Evolutionary conservation across 805 yeast species (phyloP).

Genomic region (Starmerella bacillaris): DNA sequence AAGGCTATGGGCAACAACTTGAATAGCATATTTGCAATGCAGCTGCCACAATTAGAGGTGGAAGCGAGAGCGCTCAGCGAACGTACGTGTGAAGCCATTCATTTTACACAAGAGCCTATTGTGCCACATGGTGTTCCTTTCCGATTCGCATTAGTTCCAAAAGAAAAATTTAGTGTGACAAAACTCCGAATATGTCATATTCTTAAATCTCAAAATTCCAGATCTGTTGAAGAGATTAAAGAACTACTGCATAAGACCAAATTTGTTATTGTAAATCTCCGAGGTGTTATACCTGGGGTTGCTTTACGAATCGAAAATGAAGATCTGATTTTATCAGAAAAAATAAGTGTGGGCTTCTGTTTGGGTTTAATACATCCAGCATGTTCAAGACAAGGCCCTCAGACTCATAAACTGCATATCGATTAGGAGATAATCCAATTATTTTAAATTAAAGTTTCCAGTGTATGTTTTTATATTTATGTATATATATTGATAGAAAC

Average conservation of each 20-base stretch:
- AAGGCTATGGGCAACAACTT: conserved; percentile 17
- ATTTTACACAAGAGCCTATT: conserved; percentile 44
- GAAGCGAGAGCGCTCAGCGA: conserved; percentile 5
- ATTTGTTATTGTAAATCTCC: too few relatives aligned
- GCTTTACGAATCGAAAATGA: conserved; percentile 34
- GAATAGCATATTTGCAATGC: conserved; percentile 26
- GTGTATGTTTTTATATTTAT: too few relatives aligned
- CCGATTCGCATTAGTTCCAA: conserved; percentile 37
- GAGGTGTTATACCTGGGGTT: too few relatives aligned
- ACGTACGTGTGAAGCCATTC: conserved; percentile 39
- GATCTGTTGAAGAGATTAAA: too few relatives aligned
- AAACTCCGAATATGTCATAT: too few relatives aligned
- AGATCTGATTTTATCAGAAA: conserved; percentile 37
- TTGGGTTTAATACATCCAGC: conserved; percentile 82
- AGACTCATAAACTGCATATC: conserved; percentile 16
- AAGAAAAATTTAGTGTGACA: conserved; percentile 47
- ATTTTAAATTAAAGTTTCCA: too few relatives aligned
- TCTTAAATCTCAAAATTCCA: too few relatives aligned
- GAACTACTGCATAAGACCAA: too few relatives aligned
- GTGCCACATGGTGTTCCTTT: conserved; percentile 47
- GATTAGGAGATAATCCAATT: too few relatives aligned
- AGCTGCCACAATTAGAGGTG: conserved; percentile 5
- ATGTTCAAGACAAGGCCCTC: conserved; percentile 23
- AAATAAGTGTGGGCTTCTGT: conserved; percentile 32
- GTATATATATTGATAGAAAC: too few relatives aligned